Conservation (phyloP, 306 rosid species). For the Corylus avellana region DNA sequence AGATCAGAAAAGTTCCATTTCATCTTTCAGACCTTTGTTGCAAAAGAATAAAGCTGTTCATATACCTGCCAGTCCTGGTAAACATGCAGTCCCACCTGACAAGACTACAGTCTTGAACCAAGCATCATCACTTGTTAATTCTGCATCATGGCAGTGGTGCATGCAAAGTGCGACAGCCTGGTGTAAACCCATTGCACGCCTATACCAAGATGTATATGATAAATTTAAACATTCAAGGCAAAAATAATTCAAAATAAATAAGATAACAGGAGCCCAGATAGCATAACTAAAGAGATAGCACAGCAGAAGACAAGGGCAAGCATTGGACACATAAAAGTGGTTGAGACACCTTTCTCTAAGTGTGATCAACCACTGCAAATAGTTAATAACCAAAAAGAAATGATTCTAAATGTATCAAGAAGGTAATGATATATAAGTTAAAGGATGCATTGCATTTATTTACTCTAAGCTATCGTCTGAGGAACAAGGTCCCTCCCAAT, state of each 20-base stretch:
- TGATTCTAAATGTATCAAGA: neutral
- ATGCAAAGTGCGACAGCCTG: constrained; percentile 88
- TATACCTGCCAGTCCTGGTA: constrained; percentile 90
- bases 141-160: constrained; percentile 72
- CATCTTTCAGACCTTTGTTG: constrained; percentile 12
- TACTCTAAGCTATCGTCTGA: no score
- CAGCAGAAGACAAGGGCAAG: neutral
- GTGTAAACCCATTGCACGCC: constrained; percentile 83
- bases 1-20: constrained; percentile 10
- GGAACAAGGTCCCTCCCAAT: no score
- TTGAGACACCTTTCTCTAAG: neutral
- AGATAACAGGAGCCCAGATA: constrained; percentile 8
- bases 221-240: constrained; percentile 10
- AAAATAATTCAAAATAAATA: constrained; percentile 1
- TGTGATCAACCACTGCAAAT: neutral
- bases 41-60: neutral
- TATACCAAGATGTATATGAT: constrained; percentile 38
- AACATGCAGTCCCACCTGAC: constrained; percentile 81
- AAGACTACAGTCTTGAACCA: constrained; percentile 86
- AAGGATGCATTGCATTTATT: no score
- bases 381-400: neutral
- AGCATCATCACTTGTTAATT: constrained; percentile 54
- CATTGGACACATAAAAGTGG: neutral
- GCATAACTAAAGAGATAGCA: neutral
- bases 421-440: neutral